Percentiles rank a stretch among this genome's conserved stretches.
These are phyloP conservation scores for Vitis rotundifolia DNA, from an alignment of 164 flowering plant species.

Conservation along the genomic window DNA sequence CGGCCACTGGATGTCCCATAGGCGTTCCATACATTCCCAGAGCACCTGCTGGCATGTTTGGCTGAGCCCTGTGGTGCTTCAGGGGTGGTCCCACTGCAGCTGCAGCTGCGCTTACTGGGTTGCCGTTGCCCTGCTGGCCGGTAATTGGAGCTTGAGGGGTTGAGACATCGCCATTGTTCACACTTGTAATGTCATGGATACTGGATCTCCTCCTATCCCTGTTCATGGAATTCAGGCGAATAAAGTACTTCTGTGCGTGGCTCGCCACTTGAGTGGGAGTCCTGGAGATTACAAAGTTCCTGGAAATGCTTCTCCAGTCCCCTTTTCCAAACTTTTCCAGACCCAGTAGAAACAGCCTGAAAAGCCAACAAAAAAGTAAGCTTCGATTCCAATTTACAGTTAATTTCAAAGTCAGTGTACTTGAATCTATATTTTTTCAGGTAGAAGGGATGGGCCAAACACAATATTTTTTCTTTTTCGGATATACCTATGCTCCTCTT, in stretches of 20 bases:
- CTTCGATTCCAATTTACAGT: neutral
- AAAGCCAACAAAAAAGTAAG: neutral
- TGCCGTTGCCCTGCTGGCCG: conserved; percentile 44
- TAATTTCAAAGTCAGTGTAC: too few species aligned
- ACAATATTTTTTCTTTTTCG: neutral
- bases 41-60: conserved; percentile 25
- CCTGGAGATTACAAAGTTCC: conserved; percentile 71
- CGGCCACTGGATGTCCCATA: conserved; percentile 60
- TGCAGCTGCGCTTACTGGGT: conserved; percentile 18
- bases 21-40: conserved; percentile 63
- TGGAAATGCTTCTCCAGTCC: conserved; percentile 84
- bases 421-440: neutral
- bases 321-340: conserved; percentile 85
- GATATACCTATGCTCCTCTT: conserved; percentile 85
- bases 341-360: conserved; percentile 73
- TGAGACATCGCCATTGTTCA: conserved; percentile 44
- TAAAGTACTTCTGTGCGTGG: conserved; percentile 85
- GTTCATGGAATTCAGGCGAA: conserved; percentile 72
- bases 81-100: conserved; percentile 19
- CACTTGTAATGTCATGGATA: conserved; percentile 82
- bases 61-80: conserved; percentile 38
- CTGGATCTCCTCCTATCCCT: conserved; percentile 79
- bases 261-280: conserved; percentile 84
- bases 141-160: conserved; percentile 51
- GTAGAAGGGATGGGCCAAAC: neutral